Evolutionary conservation across 2,329 filamentous ascomycete genomes (phyloP).

Genomic region (Graphium sp.): DNA sequence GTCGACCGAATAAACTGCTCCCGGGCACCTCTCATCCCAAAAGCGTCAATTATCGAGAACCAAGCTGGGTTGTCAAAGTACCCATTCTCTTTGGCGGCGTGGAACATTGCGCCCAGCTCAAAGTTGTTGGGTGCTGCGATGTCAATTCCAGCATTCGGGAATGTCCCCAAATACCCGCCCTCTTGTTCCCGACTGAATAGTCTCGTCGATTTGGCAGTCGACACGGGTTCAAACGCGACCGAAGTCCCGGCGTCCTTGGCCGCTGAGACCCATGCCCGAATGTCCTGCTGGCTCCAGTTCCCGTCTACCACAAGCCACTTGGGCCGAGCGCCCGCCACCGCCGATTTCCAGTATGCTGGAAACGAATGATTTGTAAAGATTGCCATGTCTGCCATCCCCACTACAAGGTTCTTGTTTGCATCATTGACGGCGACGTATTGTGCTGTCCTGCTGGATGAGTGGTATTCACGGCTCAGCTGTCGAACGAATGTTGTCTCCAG

Average conservation of each 20-base stretch:
- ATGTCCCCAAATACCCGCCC: slow-evolving; percentile 27
- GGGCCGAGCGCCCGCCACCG: slow-evolving; percentile 39
- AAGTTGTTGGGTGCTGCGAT: slow-evolving; percentile 69
- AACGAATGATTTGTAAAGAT: slow-evolving; percentile 50
- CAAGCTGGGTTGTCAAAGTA: slow-evolving; percentile 56
- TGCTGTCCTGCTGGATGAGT: slow-evolving; percentile 50
- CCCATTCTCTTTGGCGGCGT: slow-evolving; percentile 45
- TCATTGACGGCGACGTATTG: slow-evolving; percentile 91
- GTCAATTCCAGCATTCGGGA: slow-evolving; percentile 46
- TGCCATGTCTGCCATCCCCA: slow-evolving; percentile 92
- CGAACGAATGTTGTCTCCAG: slow-evolving; percentile 50
- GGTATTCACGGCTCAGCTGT: slow-evolving; percentile 28
- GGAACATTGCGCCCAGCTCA: slow-evolving; percentile 69
- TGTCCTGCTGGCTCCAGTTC: slow-evolving; percentile 58
- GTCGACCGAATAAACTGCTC: slow-evolving; percentile 58
- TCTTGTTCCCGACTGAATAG: slow-evolving; percentile 37
- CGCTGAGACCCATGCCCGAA: slow-evolving; percentile 51
- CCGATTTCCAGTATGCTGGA: slow-evolving; percentile 39
- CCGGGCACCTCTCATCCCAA: slow-evolving; percentile 58
- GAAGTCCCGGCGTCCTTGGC: slow-evolving; percentile 36
- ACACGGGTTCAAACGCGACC: slow-evolving; percentile 81
- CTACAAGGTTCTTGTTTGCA: slow-evolving; percentile 60
- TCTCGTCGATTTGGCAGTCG: slow-evolving; percentile 56
- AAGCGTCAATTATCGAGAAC: slow-evolving; percentile 65
- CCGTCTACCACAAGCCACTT: slow-evolving; percentile 72